A percentile compares a stretch with the other conserved stretches of the same genome.
These are phyloP conservation scores for Eutrema japonicum DNA, from an alignment of 345 rosid species.

Conservation along the genomic window DNA sequence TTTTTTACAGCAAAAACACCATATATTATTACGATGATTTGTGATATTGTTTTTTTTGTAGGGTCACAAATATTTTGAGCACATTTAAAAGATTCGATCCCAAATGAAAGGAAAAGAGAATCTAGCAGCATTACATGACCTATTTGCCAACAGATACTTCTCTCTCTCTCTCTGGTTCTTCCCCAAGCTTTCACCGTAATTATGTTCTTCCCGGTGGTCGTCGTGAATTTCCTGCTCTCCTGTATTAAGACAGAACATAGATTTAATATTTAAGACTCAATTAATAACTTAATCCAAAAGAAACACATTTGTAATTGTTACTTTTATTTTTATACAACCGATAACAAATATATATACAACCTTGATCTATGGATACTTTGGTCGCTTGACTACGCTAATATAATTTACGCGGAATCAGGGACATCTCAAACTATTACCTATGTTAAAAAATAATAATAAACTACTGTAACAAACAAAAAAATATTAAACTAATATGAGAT, in stretches of 20 bases:
- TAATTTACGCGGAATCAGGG: background rate
- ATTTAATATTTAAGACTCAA: background rate
- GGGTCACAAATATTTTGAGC: constrained; percentile 41
- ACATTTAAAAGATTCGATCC: constrained; percentile 40
- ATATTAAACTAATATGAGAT: too few species aligned
- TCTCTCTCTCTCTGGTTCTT: constrained; percentile 28
- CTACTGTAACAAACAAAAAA: too few species aligned
- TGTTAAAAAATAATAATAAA: too few species aligned
- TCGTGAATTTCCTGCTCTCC: constrained; percentile 46
- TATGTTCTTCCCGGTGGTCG: constrained; percentile 44
- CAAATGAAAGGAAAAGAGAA: constrained; percentile 46
- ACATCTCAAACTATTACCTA: too few species aligned
- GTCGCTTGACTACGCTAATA: constrained; percentile 9
- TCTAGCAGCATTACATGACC: constrained; percentile 43
- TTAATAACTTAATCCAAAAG: background rate
- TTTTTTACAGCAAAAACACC: too few species aligned
- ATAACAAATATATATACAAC: background rate
- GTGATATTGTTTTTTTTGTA: background rate
- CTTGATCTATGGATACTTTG: background rate
- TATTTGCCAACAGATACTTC: constrained; percentile 33
- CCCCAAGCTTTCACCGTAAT: constrained; percentile 23
- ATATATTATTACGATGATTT: too few species aligned
- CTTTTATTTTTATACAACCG: background rate
- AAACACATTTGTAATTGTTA: background rate
- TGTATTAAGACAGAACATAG: constrained; percentile 16